These are phyloP conservation scores for Taphrina deformans DNA, from an alignment of 1,139 yeast genomes.

Conservation along the genomic window DNA sequence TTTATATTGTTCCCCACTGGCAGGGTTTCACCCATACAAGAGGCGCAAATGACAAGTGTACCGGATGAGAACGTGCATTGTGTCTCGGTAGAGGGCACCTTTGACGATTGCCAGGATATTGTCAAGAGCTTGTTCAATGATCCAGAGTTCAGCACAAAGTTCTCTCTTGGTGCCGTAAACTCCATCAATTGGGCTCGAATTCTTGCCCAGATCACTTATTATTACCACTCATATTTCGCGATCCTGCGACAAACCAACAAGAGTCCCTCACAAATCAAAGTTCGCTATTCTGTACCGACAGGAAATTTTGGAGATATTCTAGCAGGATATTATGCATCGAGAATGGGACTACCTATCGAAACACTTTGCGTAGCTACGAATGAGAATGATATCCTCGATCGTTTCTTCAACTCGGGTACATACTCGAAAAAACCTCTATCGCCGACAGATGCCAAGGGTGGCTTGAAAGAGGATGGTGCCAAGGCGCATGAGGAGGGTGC, in stretches of 20 bases:
- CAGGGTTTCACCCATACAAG: slow-evolving; percentile 95
- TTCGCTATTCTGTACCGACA: slow-evolving; percentile 90
- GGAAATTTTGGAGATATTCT: slow-evolving; percentile 98
- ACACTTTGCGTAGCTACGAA: slow-evolving; percentile 90
- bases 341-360: slow-evolving; percentile 92
- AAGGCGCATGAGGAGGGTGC: slow-evolving; percentile 60
- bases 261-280: slow-evolving; percentile 46
- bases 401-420: slow-evolving; percentile 82
- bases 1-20: slow-evolving; percentile 96
- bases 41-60: slow-evolving; percentile 98
- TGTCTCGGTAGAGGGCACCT: slow-evolving; percentile 88
- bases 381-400: slow-evolving; percentile 88
- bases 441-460: slow-evolving; percentile 32
- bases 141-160: slow-evolving; percentile 75
- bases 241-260: slow-evolving; percentile 49
- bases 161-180: slow-evolving; percentile 96
- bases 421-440: slow-evolving; percentile 52
- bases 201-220: slow-evolving; percentile 94
- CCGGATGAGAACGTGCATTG: slow-evolving; percentile 91
- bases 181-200: slow-evolving; percentile 99
- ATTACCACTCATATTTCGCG: slow-evolving; percentile 86
- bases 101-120: slow-evolving; percentile 96
- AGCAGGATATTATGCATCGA: slow-evolving; percentile 91
- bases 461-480: slow-evolving; percentile 43
- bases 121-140: slow-evolving; percentile 94